These are phyloP conservation scores for Alopecurus myosuroides DNA, from an alignment of 176 grass and related monocot genomes.

Conservation along the genomic window DNA sequence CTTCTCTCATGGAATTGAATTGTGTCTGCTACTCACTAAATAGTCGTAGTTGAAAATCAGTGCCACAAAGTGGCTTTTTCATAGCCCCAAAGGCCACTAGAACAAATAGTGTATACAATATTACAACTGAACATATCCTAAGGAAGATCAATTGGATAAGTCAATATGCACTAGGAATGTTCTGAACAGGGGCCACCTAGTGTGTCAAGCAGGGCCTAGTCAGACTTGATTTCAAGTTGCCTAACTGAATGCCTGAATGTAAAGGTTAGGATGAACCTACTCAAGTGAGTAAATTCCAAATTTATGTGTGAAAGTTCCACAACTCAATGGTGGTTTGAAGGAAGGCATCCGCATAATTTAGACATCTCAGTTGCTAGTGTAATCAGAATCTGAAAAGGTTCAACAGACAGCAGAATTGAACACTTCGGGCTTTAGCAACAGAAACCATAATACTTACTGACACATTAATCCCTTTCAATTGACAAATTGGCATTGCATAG, in stretches of 20 bases:
- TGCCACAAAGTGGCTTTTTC: neutral
- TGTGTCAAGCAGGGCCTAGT: neutral
- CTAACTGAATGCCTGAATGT: neutral
- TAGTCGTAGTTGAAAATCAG: neutral
- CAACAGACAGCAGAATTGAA: neutral
- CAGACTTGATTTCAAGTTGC: neutral
- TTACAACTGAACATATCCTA: neutral
- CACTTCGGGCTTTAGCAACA: neutral
- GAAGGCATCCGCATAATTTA: neutral
- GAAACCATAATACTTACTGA: neutral
- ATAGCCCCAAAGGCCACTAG: neutral
- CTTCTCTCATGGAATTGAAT: neutral
- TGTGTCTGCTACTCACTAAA: neutral
- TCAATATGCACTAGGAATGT: neutral
- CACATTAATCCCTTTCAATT: neutral
- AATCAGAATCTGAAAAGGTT: neutral
- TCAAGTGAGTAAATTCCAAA: no score
- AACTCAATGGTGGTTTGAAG: neutral
- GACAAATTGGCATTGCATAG: neutral
- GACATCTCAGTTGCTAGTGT: neutral
- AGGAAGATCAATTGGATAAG: neutral
- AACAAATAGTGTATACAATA: neutral
- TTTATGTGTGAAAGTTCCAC: no score
- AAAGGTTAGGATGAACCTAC: neutral
- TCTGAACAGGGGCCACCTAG: neutral